A percentile compares a stretch with the other conserved stretches of the same genome.
phyloP scores from a whole-genome alignment of 2,329 filamentous ascomycete species.

The Pseudomassariella vexata region DNA sequence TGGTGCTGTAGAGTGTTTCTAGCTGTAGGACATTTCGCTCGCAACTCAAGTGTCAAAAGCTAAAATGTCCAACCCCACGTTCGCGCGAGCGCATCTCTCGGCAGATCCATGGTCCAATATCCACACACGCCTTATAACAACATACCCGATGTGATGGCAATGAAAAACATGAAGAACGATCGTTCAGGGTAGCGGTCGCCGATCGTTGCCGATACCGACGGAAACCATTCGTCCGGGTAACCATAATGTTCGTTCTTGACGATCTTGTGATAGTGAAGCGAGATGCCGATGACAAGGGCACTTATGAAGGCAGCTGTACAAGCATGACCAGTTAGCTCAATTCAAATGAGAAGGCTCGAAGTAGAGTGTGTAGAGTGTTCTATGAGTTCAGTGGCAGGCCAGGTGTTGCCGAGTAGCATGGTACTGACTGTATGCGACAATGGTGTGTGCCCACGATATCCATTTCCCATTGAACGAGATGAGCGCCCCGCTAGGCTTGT shows the following conservation, averaged over 20 bases:
- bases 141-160: constrained; percentile 85
- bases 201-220: constrained; percentile 92
- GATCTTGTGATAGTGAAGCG: constrained; percentile 92
- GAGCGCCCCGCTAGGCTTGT: constrained; percentile 57
- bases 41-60: no score
- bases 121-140: constrained; percentile 1
- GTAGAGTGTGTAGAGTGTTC: neutral
- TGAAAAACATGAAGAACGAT: constrained; percentile 95
- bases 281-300: constrained; percentile 73
- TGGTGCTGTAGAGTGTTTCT: neutral
- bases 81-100: no score
- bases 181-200: constrained; percentile 95
- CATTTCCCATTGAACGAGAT: constrained; percentile 75
- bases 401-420: constrained; percentile 4
- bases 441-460: constrained; percentile 84
- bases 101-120: no score
- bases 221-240: constrained; percentile 94
- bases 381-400: constrained; percentile 7
- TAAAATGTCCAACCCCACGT: no score
- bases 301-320: constrained; percentile 72
- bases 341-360: constrained; percentile 2
- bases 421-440: constrained; percentile 68
- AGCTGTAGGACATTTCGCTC: no score
- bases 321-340: constrained; percentile 5
- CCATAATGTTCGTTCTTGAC: constrained; percentile 95